Percentiles rank a stretch among this genome's conserved stretches.
phyloP scores from a whole-genome alignment of 768 basidiomycete species.

The Mycena rosella region DNA sequence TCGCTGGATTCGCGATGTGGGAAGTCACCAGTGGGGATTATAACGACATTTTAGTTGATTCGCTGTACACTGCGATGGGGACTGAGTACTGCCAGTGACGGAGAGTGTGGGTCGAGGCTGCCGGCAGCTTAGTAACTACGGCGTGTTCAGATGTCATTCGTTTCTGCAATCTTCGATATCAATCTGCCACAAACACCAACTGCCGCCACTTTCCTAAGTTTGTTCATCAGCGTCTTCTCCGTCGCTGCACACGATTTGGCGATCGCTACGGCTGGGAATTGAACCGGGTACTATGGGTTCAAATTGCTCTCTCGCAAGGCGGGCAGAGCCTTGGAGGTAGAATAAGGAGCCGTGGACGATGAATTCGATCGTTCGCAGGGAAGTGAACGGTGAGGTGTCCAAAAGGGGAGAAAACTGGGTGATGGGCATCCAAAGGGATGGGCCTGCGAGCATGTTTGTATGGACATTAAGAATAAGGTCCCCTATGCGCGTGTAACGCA shows the following conservation, averaged over 20 bases:
- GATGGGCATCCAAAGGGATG: not conserved
- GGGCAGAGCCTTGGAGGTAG: not conserved
- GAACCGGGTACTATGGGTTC: not conserved
- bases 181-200: not conserved
- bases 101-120: not conserved
- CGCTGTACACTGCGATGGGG: conserved; percentile 58
- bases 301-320: conserved; percentile 1
- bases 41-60: conserved; percentile 68
- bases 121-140: not conserved
- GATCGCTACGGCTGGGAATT: not conserved
- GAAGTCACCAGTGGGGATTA: conserved; percentile 77
- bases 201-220: too few relatives aligned
- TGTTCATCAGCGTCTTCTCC: conserved; percentile 19
- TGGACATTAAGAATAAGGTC: not conserved
- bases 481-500: not conserved
- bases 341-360: conserved; percentile 11
- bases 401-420: not conserved
- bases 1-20: conserved; percentile 80
- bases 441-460: not conserved
- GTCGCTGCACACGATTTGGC: not conserved
- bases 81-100: conserved; percentile 18
- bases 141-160: too few relatives aligned
- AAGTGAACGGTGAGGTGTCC: not conserved
- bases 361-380: conserved; percentile 1
- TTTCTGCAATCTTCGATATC: not conserved